A percentile compares a stretch with the other conserved stretches of the same genome.
phyloP scores from a whole-genome alignment of 2,329 filamentous ascomycete species.

The Cordyceps tenuipes region DNA sequence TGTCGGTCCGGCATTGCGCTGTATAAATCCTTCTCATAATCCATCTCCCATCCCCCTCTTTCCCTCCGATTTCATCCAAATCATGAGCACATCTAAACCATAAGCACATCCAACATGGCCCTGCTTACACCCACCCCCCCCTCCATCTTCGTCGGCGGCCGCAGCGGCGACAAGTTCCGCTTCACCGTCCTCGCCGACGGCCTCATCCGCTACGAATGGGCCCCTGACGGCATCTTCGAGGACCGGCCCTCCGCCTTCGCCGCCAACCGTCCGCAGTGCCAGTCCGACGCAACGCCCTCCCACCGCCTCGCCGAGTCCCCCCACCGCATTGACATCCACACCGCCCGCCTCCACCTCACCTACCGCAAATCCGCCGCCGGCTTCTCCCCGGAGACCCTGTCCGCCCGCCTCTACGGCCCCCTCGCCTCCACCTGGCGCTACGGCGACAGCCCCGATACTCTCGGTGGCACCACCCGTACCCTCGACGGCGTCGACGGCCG shows the following conservation, averaged over 20 bases:
- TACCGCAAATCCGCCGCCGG: constrained; percentile 43
- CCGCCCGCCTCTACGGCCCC: constrained; percentile 24
- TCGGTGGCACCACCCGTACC: constrained; percentile 44
- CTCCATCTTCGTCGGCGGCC: constrained; percentile 14
- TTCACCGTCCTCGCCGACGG: constrained; percentile 51
- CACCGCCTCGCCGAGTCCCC: constrained; percentile 40
- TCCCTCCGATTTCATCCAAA: background rate
- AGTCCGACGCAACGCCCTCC: constrained; percentile 24
- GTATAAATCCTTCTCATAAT: no score
- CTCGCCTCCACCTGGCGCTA: constrained; percentile 38
- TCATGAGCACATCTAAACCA: background rate
- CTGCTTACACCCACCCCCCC: background rate
- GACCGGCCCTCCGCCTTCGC: constrained; percentile 55
- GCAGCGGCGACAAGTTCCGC: constrained; percentile 35
- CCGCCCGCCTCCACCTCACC: constrained; percentile 43
- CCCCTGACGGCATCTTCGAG: constrained; percentile 50
- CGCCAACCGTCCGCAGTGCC: constrained; percentile 38
- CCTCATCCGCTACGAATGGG: constrained; percentile 54
- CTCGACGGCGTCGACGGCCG: constrained; percentile 37
- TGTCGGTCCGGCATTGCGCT: no score
- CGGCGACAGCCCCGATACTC: constrained; percentile 32
- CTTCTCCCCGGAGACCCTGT: constrained; percentile 44
- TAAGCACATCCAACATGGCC: background rate
- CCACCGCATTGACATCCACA: constrained; percentile 45
- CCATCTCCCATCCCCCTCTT: background rate